Conservation (phyloP, 1,139 yeast species). For the Trichomonascaceae sp. region DNA sequence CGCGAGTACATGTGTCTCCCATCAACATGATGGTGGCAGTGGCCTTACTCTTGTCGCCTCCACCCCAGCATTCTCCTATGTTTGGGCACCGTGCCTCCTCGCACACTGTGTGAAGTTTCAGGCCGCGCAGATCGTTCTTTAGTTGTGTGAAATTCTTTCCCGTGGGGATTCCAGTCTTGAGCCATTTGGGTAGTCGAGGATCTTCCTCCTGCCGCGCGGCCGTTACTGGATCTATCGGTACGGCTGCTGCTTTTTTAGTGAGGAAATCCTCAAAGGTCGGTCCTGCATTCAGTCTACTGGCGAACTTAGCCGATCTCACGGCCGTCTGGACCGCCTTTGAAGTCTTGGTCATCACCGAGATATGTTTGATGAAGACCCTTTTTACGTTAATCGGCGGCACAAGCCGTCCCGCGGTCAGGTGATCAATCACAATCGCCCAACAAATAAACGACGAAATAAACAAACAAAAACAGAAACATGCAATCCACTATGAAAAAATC, state of each 20-base stretch:
- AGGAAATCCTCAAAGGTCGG: constrained; percentile 92
- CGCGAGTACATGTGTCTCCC: constrained; percentile 98
- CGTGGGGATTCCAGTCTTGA: constrained; percentile 89
- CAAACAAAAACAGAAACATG: no score
- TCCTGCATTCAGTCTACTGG: constrained; percentile 66
- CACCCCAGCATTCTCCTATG: constrained; percentile 99
- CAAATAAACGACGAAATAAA: no score
- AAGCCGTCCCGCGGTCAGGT: no score
- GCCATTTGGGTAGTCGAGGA: constrained; percentile 81
- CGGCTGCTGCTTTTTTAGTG: constrained; percentile 59
- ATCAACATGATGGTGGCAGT: constrained; percentile 97
- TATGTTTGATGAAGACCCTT: no score
- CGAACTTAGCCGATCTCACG: constrained; percentile 48
- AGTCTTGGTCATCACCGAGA: no score
- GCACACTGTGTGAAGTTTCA: constrained; percentile 88
- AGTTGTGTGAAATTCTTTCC: constrained; percentile 72
- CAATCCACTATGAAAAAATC: constrained; percentile 30
- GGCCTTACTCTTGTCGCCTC: constrained; percentile 81
- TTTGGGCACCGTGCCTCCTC: constrained; percentile 98
- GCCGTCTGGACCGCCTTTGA: constrained; percentile 5
- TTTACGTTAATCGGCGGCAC: no score
- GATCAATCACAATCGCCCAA: no score
- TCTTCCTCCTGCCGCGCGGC: constrained; percentile 54
- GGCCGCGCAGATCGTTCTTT: constrained; percentile 75
- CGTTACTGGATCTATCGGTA: constrained; percentile 33